Evolutionary conservation across 805 yeast species (phyloP).

Genomic region (Saccharomycopsis oosterbeekiorum): DNA sequence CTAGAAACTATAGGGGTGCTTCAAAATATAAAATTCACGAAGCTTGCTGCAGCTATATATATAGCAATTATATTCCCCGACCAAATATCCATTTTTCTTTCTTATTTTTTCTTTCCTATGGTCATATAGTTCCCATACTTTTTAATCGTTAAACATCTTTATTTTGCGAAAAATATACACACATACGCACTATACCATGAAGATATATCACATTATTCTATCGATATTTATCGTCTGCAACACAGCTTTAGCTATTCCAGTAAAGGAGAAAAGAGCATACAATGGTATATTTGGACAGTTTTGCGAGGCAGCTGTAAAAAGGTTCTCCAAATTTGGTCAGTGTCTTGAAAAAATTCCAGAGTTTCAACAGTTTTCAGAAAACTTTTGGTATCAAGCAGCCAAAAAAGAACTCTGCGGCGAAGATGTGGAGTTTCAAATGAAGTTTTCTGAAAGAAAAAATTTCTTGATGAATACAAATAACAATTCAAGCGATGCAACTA

Average conservation of each 20-base stretch:
- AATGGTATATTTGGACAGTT: constrained; percentile 14
- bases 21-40: too few species aligned
- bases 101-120: neutral
- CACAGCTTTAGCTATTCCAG: neutral
- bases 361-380: constrained; percentile 7
- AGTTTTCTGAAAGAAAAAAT: neutral
- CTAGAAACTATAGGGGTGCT: too few species aligned
- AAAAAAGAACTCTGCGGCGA: constrained; percentile 15
- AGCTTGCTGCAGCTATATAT: too few species aligned
- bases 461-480: neutral
- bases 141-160: too few species aligned
- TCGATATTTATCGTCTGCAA: neutral
- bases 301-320: constrained; percentile 7
- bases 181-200: neutral
- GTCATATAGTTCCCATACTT: neutral
- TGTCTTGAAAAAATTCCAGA: constrained; percentile 10
- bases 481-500: neutral
- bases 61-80: too few species aligned
- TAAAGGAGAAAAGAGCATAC: constrained; percentile 3
- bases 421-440: neutral
- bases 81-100: too few species aligned
- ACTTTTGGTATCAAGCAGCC: constrained; percentile 18
- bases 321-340: constrained; percentile 12
- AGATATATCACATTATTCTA: neutral
- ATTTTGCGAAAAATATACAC: neutral